Base-by-base conservation (phyloP, 768 basidiomycete genomes). In the Russula abietina region DNA sequence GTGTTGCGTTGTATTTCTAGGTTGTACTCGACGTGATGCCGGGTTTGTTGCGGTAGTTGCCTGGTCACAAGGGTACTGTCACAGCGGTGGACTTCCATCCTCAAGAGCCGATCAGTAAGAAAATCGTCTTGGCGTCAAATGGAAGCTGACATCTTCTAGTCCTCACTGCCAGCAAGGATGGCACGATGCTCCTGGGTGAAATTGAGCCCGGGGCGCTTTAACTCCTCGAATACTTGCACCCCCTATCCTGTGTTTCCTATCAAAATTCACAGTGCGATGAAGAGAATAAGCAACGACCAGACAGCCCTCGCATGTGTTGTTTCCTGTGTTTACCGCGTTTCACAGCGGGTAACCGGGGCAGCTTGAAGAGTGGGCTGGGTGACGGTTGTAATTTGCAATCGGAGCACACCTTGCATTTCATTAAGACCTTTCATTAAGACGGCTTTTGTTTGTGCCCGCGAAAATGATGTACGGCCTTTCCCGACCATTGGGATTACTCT, bases 61-160 rank as follows among this genome's bases (percentile, higher is more conserved):
- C 96, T 43, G 96, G 96, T 16, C 96, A 99, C 74, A 97, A 93
- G 73, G 95, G 96, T 12, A 95, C 95, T 0, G 94, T 98, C 16
- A 94, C 93, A 1, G 79, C 88, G n/a, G 92, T 93, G 0, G 97
- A 96, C 69, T 97, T 96, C 79, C 93, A 96, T 73, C 94, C 96
- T 10, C 92, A 87, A 70, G 94, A 97, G 69, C 95, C 95, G 12
- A 94, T 97, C 73, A 83, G 93, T 96, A 73, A 66, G 93, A 79
- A 30, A 36, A 11, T 50, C 8, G 39, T 32, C 64, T 59, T 16
- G 17, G 55, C 26, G 26, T 49, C 1, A 51, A 45, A 50, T 59
- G 26, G 38, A 22, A 32, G 30, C 36, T 65, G n/a, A 68, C 55
- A 4, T 9, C 24, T 62, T 50, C 22, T 69, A 94, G 93, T 98